These are phyloP conservation scores for Podochytrium sp. DNA, from an alignment of 192 early-diverging fungal species.

Conservation along the genomic window DNA sequence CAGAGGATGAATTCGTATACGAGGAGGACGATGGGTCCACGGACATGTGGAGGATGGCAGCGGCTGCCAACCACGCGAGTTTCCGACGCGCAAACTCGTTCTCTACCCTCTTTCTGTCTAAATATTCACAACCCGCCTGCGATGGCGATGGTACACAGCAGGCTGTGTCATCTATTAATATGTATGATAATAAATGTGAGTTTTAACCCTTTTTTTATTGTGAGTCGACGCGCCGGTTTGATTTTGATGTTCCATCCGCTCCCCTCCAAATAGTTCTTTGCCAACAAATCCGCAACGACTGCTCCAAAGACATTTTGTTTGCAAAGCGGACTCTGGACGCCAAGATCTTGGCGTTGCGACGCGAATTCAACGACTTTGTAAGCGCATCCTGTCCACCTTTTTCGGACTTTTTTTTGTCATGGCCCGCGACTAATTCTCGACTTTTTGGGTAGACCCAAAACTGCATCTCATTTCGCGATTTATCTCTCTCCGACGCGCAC, in stretches of 20 bases:
- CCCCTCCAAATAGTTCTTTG: too few relatives aligned
- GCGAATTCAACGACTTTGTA: not conserved
- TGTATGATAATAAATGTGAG: not conserved
- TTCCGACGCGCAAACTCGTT: not conserved
- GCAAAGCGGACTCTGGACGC: not conserved
- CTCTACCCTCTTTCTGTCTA: not conserved
- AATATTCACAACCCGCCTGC: too few relatives aligned
- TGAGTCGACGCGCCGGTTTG: too few relatives aligned
- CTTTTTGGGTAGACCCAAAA: not conserved
- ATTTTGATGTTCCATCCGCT: too few relatives aligned
- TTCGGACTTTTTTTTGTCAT: not conserved
- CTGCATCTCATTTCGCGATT: not conserved
- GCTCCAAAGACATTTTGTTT: not conserved
- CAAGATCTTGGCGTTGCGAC: not conserved
- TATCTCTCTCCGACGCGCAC: not conserved
- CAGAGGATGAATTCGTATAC: not conserved
- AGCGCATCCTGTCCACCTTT: not conserved
- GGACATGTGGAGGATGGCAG: not conserved
- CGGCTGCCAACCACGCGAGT: not conserved
- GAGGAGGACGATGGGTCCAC: not conserved
- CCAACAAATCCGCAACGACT: not conserved
- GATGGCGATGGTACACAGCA: not conserved
- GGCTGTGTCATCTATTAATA: not conserved
- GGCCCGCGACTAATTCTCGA: too few relatives aligned
- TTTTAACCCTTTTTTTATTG: too few relatives aligned